Base-by-base conservation (phyloP, 2,329 filamentous ascomycete species). In the Phoma sp. region DNA sequence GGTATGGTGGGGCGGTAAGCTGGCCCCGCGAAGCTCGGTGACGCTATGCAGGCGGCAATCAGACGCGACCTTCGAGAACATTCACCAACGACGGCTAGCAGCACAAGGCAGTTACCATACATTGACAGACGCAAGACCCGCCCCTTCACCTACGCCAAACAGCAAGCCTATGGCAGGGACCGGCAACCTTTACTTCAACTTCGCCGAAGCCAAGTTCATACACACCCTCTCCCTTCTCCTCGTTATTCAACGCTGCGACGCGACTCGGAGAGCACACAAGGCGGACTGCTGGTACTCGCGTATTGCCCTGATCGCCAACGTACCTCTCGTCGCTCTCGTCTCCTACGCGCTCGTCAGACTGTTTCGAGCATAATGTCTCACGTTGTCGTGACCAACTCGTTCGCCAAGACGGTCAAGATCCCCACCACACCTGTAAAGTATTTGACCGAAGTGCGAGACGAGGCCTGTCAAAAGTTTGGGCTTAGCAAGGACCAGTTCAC, bases 391-490 rank as follows among this genome's bases (percentile, higher is more conserved):
- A 88, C 96, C 62, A 88, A 94, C 74, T 86, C 89, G 35, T 87
- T 91, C 65, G 84, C 93, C 65, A 88, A 90, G 64, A 85, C 92
- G 67, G 85, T 88, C 45, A 90, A 85, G 37, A 82, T 99, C 76
- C 96, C 96, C 76, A 93, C 95, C 51, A 89, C 84, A 0, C 92
- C 92, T 0, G 84, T 84, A 51, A 96, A 88, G 61, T 89, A 91
- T 67, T 80, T 99, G 65, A 89, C 89, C 54, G 93, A 97, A 71
- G 85, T 99, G 1, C 82, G 96, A 17, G 85, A 91, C 58, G 90
- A 98, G 76, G 94, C 94, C 40, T 98, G 94, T 74, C 82, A 82
- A 64, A 96, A 94, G 79, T 85, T 96, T 64, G 88, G 87, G 56
- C 77, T 94, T 29, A 81, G 87, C 55, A 81, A 88, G 29, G 87